phyloP scores from a whole-genome alignment of 1,284 basidiomycete species.

The Sporisorium iseilematis-ciliati region DNA sequence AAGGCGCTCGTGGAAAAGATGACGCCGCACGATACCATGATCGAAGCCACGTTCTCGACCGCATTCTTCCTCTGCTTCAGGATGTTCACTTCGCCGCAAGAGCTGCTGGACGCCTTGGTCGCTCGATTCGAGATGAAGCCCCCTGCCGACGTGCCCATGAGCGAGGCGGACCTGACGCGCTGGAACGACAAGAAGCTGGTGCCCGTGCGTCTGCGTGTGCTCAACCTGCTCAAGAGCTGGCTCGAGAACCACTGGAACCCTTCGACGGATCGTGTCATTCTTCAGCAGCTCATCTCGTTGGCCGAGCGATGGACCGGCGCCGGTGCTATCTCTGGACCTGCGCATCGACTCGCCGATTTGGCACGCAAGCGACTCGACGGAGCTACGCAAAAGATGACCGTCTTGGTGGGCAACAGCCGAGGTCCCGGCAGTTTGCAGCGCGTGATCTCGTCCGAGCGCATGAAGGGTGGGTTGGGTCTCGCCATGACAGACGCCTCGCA shows the following conservation, averaged over 20 bases:
- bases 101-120: conserved; percentile 82
- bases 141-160: conserved; percentile 71
- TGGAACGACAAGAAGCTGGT: conserved; percentile 89
- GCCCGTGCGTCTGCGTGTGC: conserved; percentile 87
- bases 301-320: conserved; percentile 73
- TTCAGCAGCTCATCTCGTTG: conserved; percentile 77
- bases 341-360: conserved; percentile 72
- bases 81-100: conserved; percentile 84
- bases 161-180: conserved; percentile 76
- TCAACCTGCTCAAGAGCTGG: conserved; percentile 93
- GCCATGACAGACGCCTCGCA: conserved; percentile 50
- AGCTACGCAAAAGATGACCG: conserved; percentile 45
- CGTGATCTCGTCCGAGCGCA: conserved; percentile 66
- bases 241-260: conserved; percentile 89
- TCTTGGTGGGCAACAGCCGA: conserved; percentile 44
- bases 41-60: conserved; percentile 82
- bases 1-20: conserved; percentile 90
- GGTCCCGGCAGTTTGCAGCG: conserved; percentile 60
- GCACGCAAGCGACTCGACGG: conserved; percentile 51
- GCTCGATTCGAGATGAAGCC: conserved; percentile 82
- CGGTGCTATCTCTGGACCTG: conserved; percentile 76
- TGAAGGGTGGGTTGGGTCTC: conserved; percentile 45
- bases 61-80: conserved; percentile 97
- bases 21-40: conserved; percentile 90
- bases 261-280: conserved; percentile 70